phyloP scores from a whole-genome alignment of 352 stramenopile genomes.

The Pythium dissimile region DNA sequence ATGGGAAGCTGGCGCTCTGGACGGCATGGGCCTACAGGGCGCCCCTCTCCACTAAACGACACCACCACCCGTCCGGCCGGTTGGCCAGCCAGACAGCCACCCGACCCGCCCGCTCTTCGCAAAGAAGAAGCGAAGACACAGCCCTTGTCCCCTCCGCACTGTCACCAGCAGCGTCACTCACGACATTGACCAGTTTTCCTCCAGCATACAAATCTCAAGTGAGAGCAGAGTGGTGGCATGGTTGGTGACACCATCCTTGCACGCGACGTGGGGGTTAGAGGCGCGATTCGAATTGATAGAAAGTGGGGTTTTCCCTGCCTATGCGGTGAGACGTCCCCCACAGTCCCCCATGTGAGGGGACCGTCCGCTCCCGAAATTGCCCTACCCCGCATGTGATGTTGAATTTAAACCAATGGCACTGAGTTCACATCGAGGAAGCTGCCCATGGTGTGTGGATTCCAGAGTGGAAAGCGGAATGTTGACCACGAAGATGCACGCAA shows the following conservation, averaged over 20 bases:
- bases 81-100: constrained; percentile 10
- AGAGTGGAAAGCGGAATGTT: constrained; percentile 1
- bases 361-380: constrained; percentile 4
- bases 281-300: too few relatives aligned
- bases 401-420: constrained; percentile 9
- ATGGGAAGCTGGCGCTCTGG: neutral
- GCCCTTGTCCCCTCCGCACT: constrained; percentile 4
- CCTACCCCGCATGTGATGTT: constrained; percentile 8
- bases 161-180: constrained; percentile 17
- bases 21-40: constrained; percentile 11
- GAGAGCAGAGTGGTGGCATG: constrained; percentile 4
- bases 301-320: neutral
- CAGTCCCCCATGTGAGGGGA: neutral
- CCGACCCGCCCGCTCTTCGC: constrained; percentile 16
- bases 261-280: neutral
- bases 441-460: too few relatives aligned
- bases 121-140: constrained; percentile 20
- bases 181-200: constrained; percentile 5
- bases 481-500: constrained; percentile 21
- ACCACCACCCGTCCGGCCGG: constrained; percentile 14
- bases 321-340: neutral
- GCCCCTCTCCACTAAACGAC: constrained; percentile 11
- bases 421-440: too few relatives aligned
- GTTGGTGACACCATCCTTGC: constrained; percentile 3
- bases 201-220: constrained; percentile 26